These are phyloP conservation scores for Sporisorium sorghi DNA, from an alignment of 1,284 basidiomycete species.

Conservation along the genomic window DNA sequence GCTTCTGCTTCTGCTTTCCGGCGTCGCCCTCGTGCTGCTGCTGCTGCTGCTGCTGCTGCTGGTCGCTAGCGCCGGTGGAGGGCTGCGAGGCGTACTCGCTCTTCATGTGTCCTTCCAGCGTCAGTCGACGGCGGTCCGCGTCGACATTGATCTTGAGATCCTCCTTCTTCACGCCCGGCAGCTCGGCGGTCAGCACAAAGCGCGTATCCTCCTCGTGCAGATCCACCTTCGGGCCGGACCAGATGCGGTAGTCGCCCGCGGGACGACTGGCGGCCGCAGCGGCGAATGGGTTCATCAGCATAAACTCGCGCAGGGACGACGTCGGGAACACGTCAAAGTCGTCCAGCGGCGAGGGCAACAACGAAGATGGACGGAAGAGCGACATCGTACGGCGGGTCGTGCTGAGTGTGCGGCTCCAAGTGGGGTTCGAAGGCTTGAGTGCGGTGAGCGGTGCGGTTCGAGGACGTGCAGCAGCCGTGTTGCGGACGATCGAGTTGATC, in stretches of 20 bases:
- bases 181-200: conserved; percentile 51
- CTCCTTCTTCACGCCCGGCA: conserved; percentile 56
- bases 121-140: conserved; percentile 47
- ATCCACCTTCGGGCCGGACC: conserved; percentile 49
- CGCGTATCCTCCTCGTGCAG: conserved; percentile 47
- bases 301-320: conserved; percentile 32
- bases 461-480: conserved; percentile 23
- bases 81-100: conserved; percentile 42
- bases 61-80: conserved; percentile 1
- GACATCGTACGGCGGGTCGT: conserved; percentile 37
- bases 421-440: conserved; percentile 4
- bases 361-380: conserved; percentile 38
- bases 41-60: conserved; percentile 3
- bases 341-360: conserved; percentile 44
- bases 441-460: conserved; percentile 19
- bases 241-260: conserved; percentile 37
- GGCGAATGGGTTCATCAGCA: conserved; percentile 34
- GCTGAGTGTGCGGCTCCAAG: conserved; percentile 14
- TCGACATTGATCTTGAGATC: conserved; percentile 55
- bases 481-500: conserved; percentile 34
- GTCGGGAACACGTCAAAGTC: conserved; percentile 46
- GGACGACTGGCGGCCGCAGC: conserved; percentile 30
- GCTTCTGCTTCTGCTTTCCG: conserved; percentile 4
- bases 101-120: conserved; percentile 51
- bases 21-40: neutral